Evolutionary conservation across 768 basidiomycete species (phyloP).

Genomic region (Albatrellus ellisii): DNA sequence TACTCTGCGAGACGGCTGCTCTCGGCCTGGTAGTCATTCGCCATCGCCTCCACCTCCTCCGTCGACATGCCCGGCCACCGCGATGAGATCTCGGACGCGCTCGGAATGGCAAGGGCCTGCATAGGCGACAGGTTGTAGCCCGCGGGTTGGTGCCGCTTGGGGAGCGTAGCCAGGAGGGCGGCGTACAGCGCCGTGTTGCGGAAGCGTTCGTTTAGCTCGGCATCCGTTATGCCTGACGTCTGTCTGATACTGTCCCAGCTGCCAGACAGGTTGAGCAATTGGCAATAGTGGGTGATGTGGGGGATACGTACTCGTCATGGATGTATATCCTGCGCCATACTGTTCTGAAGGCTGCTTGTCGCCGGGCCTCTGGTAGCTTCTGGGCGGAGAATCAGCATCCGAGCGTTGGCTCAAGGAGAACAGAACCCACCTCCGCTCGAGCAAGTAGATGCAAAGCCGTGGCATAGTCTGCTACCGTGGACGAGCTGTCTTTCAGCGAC

Average conservation of each 20-base stretch:
- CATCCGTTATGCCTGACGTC: constrained; percentile 66
- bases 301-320: constrained; percentile 59
- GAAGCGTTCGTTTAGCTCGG: constrained; percentile 60
- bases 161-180: constrained; percentile 39
- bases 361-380: constrained; percentile 60
- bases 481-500: constrained; percentile 69
- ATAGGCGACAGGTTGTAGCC: constrained; percentile 43
- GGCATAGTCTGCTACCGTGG: constrained; percentile 47
- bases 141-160: constrained; percentile 26
- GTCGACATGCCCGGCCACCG: constrained; percentile 64
- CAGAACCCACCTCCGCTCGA: constrained; percentile 33
- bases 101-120: constrained; percentile 45
- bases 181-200: constrained; percentile 62
- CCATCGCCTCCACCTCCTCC: constrained; percentile 48
- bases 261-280: constrained; percentile 1
- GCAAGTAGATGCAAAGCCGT: constrained; percentile 55
- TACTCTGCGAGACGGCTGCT: constrained; percentile 40
- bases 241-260: constrained; percentile 74
- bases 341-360: constrained; percentile 53
- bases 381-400: constrained; percentile 16
- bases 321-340: constrained; percentile 84
- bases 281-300: neutral
- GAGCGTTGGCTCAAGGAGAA: neutral
- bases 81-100: constrained; percentile 44
- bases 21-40: constrained; percentile 49